Percentiles rank a stretch among this genome's conserved stretches.
Conservation (phyloP, 2,329 filamentous ascomycete species). For the Penicillium sp. region DNA sequence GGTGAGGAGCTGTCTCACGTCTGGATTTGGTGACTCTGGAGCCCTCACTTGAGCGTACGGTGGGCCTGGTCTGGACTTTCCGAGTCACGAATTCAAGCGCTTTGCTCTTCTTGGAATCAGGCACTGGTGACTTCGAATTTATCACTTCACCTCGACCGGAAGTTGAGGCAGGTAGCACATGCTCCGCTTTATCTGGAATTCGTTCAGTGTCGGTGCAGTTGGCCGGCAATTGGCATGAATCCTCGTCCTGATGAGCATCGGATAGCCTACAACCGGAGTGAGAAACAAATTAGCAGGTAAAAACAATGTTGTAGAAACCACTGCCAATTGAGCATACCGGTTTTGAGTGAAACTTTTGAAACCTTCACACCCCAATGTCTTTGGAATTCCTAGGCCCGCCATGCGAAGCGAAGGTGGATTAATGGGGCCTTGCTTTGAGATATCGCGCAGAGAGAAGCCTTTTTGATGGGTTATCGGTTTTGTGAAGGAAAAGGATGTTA, state of each 20-base stretch:
- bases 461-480: slow-evolving; percentile 33
- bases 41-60: slow-evolving; percentile 5
- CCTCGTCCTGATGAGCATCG: not conserved
- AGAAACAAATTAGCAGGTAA: not conserved
- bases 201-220: not conserved
- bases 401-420: not conserved
- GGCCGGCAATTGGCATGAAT: not conserved
- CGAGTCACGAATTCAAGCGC: not conserved
- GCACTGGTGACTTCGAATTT: too few relatives aligned
- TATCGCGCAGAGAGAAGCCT: slow-evolving; percentile 26
- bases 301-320: too few relatives aligned
- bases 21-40: slow-evolving; percentile 23
- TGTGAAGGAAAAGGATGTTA: slow-evolving; percentile 37
- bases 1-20: not conserved
- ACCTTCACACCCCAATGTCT: not conserved
- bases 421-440: slow-evolving; percentile 11
- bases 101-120: not conserved
- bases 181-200: not conserved
- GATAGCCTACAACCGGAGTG: not conserved
- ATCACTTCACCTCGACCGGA: not conserved
- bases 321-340: too few relatives aligned
- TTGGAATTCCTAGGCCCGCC: not conserved
- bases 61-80: not conserved
- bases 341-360: too few relatives aligned
- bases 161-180: not conserved